Evolutionary conservation across 805 yeast genomes (phyloP).

Genomic region (Monosporozyma solicola): DNA sequence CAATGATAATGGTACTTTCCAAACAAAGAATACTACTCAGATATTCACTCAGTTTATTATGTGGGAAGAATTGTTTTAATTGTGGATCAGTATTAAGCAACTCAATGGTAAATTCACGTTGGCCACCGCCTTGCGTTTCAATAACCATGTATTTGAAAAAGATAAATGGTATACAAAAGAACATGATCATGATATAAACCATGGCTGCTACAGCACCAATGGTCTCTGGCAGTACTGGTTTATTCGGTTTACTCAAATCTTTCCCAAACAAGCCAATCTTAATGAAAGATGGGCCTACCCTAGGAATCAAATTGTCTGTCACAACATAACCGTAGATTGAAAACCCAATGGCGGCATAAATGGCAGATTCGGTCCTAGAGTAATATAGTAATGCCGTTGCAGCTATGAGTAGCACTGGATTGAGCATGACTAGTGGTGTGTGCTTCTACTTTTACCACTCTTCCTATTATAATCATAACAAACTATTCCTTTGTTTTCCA

Average conservation of each 20-base stretch:
- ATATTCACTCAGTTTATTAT: slow-evolving; percentile 73
- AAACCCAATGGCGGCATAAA: slow-evolving; percentile 52
- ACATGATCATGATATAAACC: slow-evolving; percentile 71
- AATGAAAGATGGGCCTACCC: slow-evolving; percentile 55
- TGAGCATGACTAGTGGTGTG: slow-evolving; percentile 3
- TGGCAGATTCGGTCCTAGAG: slow-evolving; percentile 18
- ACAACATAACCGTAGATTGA: slow-evolving; percentile 55
- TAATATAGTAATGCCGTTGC: slow-evolving; percentile 11
- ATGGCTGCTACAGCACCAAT: slow-evolving; percentile 87
- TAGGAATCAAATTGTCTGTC: slow-evolving; percentile 58
- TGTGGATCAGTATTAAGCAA: not conserved
- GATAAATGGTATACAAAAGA: slow-evolving; percentile 78
- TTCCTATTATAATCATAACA: too few relatives aligned
- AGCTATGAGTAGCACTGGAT: slow-evolving; percentile 7
- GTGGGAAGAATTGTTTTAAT: slow-evolving; percentile 47
- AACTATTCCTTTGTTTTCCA: not conserved
- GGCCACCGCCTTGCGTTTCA: slow-evolving; percentile 50
- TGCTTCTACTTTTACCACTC: not conserved
- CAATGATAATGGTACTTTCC: slow-evolving; percentile 75
- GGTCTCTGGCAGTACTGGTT: slow-evolving; percentile 76
- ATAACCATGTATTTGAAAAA: slow-evolving; percentile 68
- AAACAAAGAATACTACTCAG: slow-evolving; percentile 76
- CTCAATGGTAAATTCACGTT: slow-evolving; percentile 29
- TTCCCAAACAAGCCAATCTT: slow-evolving; percentile 76
- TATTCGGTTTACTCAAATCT: slow-evolving; percentile 70